Percentiles rank a stretch among this genome's conserved stretches.
Evolutionary conservation across 2,329 filamentous ascomycete genomes (phyloP).

Genomic region (Colletotrichum camelliae): DNA sequence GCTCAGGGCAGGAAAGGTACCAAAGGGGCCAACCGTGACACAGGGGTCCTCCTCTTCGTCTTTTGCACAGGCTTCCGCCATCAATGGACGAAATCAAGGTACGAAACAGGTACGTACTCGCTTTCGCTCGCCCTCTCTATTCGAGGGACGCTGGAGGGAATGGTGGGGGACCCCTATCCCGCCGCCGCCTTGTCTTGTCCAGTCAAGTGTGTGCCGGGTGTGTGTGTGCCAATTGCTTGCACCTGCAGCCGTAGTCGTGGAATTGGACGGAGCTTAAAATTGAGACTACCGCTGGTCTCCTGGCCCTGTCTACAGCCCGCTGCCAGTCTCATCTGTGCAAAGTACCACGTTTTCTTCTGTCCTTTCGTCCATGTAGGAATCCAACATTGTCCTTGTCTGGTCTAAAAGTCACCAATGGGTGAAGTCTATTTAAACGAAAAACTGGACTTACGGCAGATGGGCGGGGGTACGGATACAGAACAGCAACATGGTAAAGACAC

Average conservation of each 20-base stretch:
- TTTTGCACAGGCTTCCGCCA: background rate
- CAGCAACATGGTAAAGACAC: background rate
- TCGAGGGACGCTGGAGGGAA: background rate
- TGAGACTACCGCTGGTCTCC: background rate
- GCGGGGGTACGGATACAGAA: background rate
- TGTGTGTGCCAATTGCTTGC: background rate
- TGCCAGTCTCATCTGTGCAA: background rate
- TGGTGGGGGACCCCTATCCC: slow-evolving; percentile 10
- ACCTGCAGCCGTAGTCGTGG: background rate
- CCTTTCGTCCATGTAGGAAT: background rate
- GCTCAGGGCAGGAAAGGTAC: background rate
- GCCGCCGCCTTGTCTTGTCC: background rate
- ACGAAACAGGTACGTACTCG: background rate
- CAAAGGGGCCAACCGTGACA: background rate
- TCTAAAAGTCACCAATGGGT: background rate
- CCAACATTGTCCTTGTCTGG: background rate
- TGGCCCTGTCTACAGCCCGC: background rate
- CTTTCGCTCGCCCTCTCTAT: background rate
- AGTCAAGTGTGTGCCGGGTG: background rate
- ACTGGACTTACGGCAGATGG: background rate
- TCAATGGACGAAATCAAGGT: background rate
- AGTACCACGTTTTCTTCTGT: background rate
- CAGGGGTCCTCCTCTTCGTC: background rate
- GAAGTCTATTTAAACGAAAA: background rate
- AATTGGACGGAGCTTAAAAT: slow-evolving; percentile 18